Evolutionary conservation across 139 green algal species (phyloP).

Genomic region (Tetraselmis striata): DNA sequence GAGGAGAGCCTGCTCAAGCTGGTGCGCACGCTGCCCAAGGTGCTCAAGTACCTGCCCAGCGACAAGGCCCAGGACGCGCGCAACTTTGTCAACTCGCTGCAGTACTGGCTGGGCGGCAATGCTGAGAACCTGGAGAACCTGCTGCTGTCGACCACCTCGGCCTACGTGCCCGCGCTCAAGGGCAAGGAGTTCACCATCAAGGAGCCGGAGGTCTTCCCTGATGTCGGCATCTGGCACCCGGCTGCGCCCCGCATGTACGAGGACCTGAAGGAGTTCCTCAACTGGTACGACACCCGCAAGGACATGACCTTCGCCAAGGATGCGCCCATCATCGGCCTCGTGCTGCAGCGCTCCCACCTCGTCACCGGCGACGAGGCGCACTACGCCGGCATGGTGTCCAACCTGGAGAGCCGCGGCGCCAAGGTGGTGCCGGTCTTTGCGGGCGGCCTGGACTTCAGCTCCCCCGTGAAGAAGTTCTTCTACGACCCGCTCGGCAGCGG

Average conservation of each 20-base stretch:
- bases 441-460: slow-evolving; percentile 92
- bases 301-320: slow-evolving; percentile 83
- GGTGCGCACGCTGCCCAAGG: slow-evolving; percentile 75
- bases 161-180: slow-evolving; percentile 86
- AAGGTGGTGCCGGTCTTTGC: slow-evolving; percentile 97
- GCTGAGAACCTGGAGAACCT: slow-evolving; percentile 98
- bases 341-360: slow-evolving; percentile 95
- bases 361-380: slow-evolving; percentile 97
- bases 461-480: slow-evolving; percentile 97
- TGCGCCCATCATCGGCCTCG: slow-evolving; percentile 87
- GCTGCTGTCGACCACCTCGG: slow-evolving; percentile 72
- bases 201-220: slow-evolving; percentile 88
- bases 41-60: slow-evolving; percentile 92
- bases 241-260: slow-evolving; percentile 83
- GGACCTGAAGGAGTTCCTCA: slow-evolving; percentile 98
- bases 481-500: slow-evolving; percentile 85
- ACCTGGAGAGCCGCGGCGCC: slow-evolving; percentile 88
- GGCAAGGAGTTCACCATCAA: slow-evolving; percentile 51
- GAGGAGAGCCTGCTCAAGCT: slow-evolving; percentile 99
- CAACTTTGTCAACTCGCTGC: slow-evolving; percentile 82
- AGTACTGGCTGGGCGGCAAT: slow-evolving; percentile 99
- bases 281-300: slow-evolving; percentile 95
- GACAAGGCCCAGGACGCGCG: slow-evolving; percentile 83
- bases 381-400: slow-evolving; percentile 85
- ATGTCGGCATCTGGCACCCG: slow-evolving; percentile 97